These are phyloP conservation scores for Colletotrichum agaves DNA, from an alignment of 2,329 filamentous ascomycete species.

Conservation along the genomic window DNA sequence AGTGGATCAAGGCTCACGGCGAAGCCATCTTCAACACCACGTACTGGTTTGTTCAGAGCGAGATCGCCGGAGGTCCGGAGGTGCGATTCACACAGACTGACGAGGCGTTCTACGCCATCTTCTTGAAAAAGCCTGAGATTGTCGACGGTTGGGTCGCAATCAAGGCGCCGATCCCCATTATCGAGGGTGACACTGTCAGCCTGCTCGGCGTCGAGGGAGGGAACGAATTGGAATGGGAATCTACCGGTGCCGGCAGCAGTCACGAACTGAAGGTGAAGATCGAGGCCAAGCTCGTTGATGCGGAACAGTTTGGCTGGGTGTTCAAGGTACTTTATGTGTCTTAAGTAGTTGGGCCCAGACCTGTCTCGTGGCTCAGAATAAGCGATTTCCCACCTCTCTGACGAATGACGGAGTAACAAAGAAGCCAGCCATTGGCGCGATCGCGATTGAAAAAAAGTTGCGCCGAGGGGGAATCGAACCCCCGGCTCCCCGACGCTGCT, in stretches of 20 bases:
- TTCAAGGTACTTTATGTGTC: conserved; percentile 42
- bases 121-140: conserved; percentile 52
- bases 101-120: conserved; percentile 64
- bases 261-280: conserved; percentile 38
- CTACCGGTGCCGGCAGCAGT: conserved; percentile 32
- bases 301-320: conserved; percentile 53
- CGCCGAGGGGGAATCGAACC: conserved; percentile 32
- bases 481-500: conserved; percentile 32
- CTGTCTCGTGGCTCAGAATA: not conserved
- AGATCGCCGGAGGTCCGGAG: conserved; percentile 47
- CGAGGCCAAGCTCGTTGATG: conserved; percentile 44
- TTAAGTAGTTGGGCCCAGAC: not conserved
- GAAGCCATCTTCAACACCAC: conserved; percentile 69
- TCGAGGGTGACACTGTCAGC: conserved; percentile 54
- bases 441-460: not conserved
- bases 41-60: conserved; percentile 62
- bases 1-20: conserved; percentile 63
- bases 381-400: not conserved
- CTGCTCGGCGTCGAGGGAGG: conserved; percentile 54
- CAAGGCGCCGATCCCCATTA: conserved; percentile 56
- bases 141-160: conserved; percentile 50
- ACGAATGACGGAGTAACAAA: not conserved
- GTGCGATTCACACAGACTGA: conserved; percentile 63
- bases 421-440: too few species aligned
- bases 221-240: conserved; percentile 31